Evolutionary conservation across 345 rosid genomes (phyloP), one percentile per base, ranked within the genome.

Genomic region (Sapria himalayana): DNA sequence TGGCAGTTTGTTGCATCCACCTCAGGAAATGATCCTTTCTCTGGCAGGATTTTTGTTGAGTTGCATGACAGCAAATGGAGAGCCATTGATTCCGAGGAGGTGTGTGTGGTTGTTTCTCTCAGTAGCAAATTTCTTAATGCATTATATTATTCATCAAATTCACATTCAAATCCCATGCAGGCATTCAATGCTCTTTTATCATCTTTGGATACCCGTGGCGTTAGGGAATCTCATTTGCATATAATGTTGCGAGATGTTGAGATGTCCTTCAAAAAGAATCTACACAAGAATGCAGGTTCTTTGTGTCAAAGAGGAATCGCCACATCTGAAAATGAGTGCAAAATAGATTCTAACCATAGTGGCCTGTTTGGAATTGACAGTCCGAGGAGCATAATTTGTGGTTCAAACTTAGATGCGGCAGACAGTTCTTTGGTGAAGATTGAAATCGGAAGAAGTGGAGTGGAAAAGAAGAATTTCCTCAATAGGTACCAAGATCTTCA

Each of bases 1-100:
- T 91, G 96, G 96, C 95, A 70, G 52, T 84, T 80, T 65, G 85
- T 76, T 52, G 78, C 92, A 39, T 77, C 94, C 25, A 73, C 89
- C 38, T 80, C 96, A 18, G 65, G 49, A 52, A 84, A 62, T 58
- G 99, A 91, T 66, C 94, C 99, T 39, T 77, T 69, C 58, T 75
- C 92, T 34, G 92, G 96, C 33, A 64, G 77, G 54, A 71, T 91
- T 55, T 77, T 80, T 73, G 93, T 84, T 45, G 92, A 91, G 65
- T 56, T 73, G 18, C 74, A 62, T 46, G 70, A 75, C 45, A 79
- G 92, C 42, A 61, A 51, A 40, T 91, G 99, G 99, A 76, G 78
- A 56, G 67, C 84, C 39, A 73, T 91, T 57, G 96, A 91, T 54
- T 55, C 92, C 33, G 80, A 61, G 65, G 93, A 80, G 99, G 99